Conservation (phyloP, 2,329 filamentous ascomycete species). For the Colletotrichum chlorophyti region DNA sequence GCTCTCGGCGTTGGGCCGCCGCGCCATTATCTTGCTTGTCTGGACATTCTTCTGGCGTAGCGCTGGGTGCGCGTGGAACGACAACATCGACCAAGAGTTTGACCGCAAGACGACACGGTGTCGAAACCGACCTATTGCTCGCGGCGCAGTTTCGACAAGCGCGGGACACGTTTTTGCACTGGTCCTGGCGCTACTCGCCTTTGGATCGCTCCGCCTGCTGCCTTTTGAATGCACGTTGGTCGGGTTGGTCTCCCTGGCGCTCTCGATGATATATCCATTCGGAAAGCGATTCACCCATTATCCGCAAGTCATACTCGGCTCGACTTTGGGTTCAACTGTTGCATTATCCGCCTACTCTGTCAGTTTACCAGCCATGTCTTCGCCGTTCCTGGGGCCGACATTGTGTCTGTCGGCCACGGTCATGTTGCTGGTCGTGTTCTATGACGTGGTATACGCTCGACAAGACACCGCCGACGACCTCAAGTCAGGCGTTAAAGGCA, state of each 20-base stretch:
- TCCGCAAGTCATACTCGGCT: conserved; percentile 56
- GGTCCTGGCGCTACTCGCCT: background rate
- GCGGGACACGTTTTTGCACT: conserved; percentile 41
- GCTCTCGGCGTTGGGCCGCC: conserved; percentile 32
- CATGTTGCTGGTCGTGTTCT: conserved; percentile 39
- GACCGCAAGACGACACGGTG: conserved; percentile 59
- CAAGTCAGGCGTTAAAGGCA: conserved; percentile 41
- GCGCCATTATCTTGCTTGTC: conserved; percentile 46
- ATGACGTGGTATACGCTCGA: conserved; percentile 44
- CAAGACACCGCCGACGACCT: conserved; percentile 43
- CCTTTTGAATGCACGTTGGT: conserved; percentile 34
- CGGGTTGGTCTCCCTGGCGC: conserved; percentile 47
- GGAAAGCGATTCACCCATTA: conserved; percentile 60
- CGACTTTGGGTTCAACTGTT: conserved; percentile 50
- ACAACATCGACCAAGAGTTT: conserved; percentile 59
- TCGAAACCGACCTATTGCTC: conserved; percentile 56
- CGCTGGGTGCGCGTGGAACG: conserved; percentile 61
- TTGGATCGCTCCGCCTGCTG: background rate
- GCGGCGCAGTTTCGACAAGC: conserved; percentile 53
- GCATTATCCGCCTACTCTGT: conserved; percentile 26
- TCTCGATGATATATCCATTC: conserved; percentile 55
- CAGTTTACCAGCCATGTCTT: conserved; percentile 28
- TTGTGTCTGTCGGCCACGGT: conserved; percentile 31
- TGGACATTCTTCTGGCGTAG: conserved; percentile 55
- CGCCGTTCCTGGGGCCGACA: conserved; percentile 23